Conservation (phyloP, 345 rosid genomes). For the Eucalyptus melliodora region DNA sequence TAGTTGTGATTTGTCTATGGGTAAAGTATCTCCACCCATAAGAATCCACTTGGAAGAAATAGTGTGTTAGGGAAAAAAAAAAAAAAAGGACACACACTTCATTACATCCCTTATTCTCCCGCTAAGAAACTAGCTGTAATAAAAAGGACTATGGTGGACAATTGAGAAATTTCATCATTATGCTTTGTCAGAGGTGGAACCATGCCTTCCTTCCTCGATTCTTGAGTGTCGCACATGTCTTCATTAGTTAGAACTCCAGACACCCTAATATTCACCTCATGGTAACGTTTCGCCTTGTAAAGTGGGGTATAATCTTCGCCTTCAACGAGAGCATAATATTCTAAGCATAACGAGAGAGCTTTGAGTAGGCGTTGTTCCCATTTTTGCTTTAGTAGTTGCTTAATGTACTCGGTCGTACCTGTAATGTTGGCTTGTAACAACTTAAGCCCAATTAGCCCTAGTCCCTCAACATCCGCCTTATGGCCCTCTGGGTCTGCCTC, state of each 20-base stretch:
- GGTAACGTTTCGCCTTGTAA: background rate
- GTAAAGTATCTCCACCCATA: background rate
- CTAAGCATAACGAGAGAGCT: background rate
- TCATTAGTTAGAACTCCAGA: background rate
- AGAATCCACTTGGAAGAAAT: background rate
- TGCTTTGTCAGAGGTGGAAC: background rate
- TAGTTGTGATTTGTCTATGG: background rate
- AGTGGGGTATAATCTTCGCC: background rate
- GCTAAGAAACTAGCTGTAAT: background rate
- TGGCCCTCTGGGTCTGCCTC: too few relatives aligned
- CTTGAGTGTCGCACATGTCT: background rate
- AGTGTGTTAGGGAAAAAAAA: background rate
- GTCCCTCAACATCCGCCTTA: too few relatives aligned
- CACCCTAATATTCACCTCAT: background rate
- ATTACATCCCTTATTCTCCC: background rate
- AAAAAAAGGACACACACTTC: background rate
- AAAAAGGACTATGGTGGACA: background rate
- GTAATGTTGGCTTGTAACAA: background rate
- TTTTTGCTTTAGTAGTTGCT: background rate
- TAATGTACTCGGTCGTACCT: background rate
- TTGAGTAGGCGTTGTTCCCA: background rate
- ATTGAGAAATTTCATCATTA: background rate
- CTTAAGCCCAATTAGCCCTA: too few relatives aligned
- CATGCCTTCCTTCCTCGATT: background rate
- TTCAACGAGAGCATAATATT: rapidly evolving